Evolutionary conservation across 768 basidiomycete species (phyloP).

Genomic region (Agaricus blazei): DNA sequence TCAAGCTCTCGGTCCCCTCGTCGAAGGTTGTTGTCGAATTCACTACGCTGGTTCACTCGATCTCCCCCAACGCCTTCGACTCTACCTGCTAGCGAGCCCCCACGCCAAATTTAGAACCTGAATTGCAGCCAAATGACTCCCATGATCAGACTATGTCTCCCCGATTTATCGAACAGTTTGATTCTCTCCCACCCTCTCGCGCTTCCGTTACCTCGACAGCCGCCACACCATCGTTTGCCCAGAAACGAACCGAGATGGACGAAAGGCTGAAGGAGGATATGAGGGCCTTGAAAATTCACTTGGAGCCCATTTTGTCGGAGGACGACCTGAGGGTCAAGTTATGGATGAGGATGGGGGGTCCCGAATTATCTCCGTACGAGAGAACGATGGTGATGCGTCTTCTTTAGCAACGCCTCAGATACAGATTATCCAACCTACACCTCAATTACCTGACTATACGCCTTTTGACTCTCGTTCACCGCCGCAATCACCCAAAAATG

Average conservation of each 20-base stretch:
- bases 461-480: not conserved
- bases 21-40: not conserved
- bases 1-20: not conserved
- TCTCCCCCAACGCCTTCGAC: not conserved
- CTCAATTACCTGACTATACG: not conserved
- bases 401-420: not conserved
- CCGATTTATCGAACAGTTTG: too few relatives aligned
- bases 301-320: not conserved
- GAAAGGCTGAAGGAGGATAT: not conserved
- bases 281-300: not conserved
- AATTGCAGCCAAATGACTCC: not conserved
- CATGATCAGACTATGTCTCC: too few relatives aligned
- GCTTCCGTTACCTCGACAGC: conserved; percentile 4
- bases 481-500: too few relatives aligned
- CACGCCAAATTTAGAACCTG: not conserved
- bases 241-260: not conserved
- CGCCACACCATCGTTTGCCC: not conserved
- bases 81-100: not conserved
- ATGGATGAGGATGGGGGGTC: not conserved
- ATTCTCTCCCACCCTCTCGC: not conserved
- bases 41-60: not conserved
- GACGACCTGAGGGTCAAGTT: not conserved
- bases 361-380: not conserved
- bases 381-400: not conserved
- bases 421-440: not conserved